phyloP scores from a whole-genome alignment of 441 rosid species.

The Mallotus japonicus region DNA sequence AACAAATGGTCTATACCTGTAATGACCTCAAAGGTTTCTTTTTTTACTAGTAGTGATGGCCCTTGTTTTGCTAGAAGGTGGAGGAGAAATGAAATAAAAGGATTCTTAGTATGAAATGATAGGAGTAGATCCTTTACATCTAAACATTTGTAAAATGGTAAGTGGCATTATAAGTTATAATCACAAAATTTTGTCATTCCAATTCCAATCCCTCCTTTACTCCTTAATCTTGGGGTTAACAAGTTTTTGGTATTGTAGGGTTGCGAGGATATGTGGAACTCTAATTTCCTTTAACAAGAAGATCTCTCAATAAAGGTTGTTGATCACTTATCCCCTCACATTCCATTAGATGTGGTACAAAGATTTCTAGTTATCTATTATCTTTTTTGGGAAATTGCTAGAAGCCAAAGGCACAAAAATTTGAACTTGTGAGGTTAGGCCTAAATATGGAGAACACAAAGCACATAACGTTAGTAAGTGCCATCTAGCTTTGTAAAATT shows the following conservation, averaged over 20 bases:
- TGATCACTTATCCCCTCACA: neutral
- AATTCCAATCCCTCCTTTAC: neutral
- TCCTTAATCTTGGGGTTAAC: no score
- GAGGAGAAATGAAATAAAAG: neutral
- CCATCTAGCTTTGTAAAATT: neutral
- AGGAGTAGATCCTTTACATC: neutral
- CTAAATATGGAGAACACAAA: neutral
- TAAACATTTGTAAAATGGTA: neutral
- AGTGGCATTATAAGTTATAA: neutral
- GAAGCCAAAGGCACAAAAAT: neutral
- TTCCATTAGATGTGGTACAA: neutral
- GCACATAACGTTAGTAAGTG: neutral
- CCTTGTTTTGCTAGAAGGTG: neutral
- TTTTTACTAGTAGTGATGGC: no score
- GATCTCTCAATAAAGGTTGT: neutral
- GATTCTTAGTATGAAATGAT: neutral
- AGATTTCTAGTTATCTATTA: neutral
- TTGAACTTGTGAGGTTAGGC: no score
- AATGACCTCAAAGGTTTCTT: no score
- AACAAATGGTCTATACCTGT: no score
- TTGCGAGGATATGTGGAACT: no score
- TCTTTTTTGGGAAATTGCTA: neutral
- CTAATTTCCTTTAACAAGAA: neutral
- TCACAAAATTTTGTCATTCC: neutral
- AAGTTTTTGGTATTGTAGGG: no score